These are phyloP conservation scores for Symbiotaphrina buchneri DNA, from an alignment of 495 filamentous ascomycete species.

Conservation along the genomic window DNA sequence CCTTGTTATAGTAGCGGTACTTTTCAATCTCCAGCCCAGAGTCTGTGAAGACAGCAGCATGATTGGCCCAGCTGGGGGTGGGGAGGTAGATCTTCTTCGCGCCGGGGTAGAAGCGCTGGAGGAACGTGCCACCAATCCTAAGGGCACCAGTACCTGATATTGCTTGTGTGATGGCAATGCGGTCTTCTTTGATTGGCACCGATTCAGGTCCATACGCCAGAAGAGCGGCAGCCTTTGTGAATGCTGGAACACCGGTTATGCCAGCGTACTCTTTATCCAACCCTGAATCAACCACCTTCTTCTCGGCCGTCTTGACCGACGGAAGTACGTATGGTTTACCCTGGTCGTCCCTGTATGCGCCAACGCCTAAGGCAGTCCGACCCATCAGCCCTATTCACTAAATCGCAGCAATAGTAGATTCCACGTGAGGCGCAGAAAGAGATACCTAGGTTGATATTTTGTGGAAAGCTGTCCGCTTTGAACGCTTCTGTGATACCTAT, in stretches of 20 bases:
- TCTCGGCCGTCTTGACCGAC: constrained; percentile 74
- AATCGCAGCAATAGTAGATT: not conserved
- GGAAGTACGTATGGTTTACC: constrained; percentile 96
- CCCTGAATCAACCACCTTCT: constrained; percentile 51
- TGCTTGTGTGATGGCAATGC: constrained; percentile 84
- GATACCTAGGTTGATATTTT: constrained; percentile 94
- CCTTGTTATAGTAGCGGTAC: constrained; percentile 98
- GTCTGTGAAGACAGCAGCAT: constrained; percentile 89
- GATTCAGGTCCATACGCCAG: constrained; percentile 78
- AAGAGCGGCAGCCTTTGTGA: constrained; percentile 75
- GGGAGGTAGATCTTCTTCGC: constrained; percentile 91
- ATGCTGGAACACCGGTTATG: constrained; percentile 85
- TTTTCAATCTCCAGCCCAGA: constrained; percentile 72
- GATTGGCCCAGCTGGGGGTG: constrained; percentile 94
- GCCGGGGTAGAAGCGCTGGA: constrained; percentile 70
- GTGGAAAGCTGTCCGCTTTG: constrained; percentile 76
- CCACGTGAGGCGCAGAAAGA: constrained; percentile 5
- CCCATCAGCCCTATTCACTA: not conserved
- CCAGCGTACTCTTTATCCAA: constrained; percentile 96
- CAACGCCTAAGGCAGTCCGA: constrained; percentile 31
- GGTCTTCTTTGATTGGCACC: constrained; percentile 45
- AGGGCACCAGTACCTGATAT: constrained; percentile 96
- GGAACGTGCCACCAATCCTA: constrained; percentile 83
- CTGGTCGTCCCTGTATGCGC: constrained; percentile 77
- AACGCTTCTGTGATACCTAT: constrained; percentile 93